Percentiles rank a stretch among this genome's conserved stretches.
These are phyloP conservation scores for Diaporthe ilicicola DNA, from an alignment of 2,329 filamentous ascomycete species.

Conservation along the genomic window DNA sequence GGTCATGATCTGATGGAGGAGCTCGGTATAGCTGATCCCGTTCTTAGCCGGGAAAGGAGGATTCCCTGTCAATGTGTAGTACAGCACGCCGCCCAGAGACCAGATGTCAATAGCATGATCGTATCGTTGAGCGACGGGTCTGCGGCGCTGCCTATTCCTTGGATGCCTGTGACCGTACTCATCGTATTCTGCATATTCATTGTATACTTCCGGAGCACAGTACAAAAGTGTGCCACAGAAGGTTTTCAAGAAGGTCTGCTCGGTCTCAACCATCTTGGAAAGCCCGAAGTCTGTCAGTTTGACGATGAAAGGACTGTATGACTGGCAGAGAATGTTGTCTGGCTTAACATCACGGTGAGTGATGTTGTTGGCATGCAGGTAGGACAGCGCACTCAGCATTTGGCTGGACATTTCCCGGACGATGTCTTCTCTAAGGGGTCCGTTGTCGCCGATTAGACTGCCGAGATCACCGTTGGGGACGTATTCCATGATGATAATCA, in stretches of 20 bases:
- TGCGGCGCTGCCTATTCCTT: conserved; percentile 70
- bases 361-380: conserved; percentile 87
- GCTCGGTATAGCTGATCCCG: conserved; percentile 78
- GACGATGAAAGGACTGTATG: conserved; percentile 76
- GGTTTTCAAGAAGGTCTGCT: conserved; percentile 91
- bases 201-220: conserved; percentile 96
- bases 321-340: conserved; percentile 91
- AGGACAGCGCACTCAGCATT: conserved; percentile 82
- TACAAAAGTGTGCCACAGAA: conserved; percentile 97
- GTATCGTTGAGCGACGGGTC: conserved; percentile 71
- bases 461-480: conserved; percentile 85
- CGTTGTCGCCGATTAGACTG: conserved; percentile 69
- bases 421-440: conserved; percentile 71
- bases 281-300: conserved; percentile 97
- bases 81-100: conserved; percentile 93
- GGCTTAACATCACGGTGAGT: conserved; percentile 99
- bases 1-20: conserved; percentile 89
- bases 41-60: conserved; percentile 84
- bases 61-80: conserved; percentile 79
- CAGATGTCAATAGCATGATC: conserved; percentile 94
- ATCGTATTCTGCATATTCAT: conserved; percentile 73
- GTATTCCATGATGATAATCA: conserved; percentile 98
- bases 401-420: conserved; percentile 79
- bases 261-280: conserved; percentile 90
- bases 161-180: conserved; percentile 71